These are phyloP conservation scores for Wickerhamia fluorescens DNA, from an alignment of 805 yeast genomes.

Conservation along the genomic window DNA sequence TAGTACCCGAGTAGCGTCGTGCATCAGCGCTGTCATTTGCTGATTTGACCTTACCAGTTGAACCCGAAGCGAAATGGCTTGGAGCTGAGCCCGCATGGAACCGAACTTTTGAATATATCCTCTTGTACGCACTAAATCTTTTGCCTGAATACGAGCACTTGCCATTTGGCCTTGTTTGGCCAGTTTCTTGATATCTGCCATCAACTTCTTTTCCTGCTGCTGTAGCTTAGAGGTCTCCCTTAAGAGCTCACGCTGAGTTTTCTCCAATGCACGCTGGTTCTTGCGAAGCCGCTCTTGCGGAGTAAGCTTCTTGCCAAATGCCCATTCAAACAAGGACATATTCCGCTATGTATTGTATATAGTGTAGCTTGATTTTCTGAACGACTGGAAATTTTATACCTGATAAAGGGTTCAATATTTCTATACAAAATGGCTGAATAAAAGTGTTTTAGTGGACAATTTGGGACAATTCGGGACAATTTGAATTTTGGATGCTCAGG, in stretches of 20 bases:
- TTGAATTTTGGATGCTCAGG: too few relatives aligned
- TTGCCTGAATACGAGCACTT: conserved; percentile 92
- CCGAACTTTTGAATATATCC: conserved; percentile 81
- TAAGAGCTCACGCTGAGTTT: conserved; percentile 88
- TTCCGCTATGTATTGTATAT: too few relatives aligned
- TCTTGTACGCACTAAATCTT: conserved; percentile 86
- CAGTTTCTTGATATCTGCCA: conserved; percentile 79
- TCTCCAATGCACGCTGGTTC: conserved; percentile 92
- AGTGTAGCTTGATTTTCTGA: too few relatives aligned
- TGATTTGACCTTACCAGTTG: conserved; percentile 91
- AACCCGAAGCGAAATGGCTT: conserved; percentile 85
- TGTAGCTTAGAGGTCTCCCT: conserved; percentile 83
- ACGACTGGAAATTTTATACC: too few relatives aligned
- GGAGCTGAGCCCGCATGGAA: conserved; percentile 89
- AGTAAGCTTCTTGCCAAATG: conserved; percentile 85
- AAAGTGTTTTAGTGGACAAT: too few relatives aligned
- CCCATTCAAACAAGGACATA: conserved; percentile 95
- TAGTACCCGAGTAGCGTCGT: conserved; percentile 81
- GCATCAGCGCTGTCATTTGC: conserved; percentile 93
- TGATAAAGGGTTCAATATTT: not conserved
- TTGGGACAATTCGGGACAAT: too few relatives aligned
- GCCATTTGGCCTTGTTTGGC: conserved; percentile 87
- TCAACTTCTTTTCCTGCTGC: conserved; percentile 83
- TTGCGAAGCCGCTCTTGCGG: conserved; percentile 93
- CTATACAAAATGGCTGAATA: too few relatives aligned